Conservation (phyloP, 2,329 filamentous ascomycete species). For the Xylariomycetidae sp. region DNA sequence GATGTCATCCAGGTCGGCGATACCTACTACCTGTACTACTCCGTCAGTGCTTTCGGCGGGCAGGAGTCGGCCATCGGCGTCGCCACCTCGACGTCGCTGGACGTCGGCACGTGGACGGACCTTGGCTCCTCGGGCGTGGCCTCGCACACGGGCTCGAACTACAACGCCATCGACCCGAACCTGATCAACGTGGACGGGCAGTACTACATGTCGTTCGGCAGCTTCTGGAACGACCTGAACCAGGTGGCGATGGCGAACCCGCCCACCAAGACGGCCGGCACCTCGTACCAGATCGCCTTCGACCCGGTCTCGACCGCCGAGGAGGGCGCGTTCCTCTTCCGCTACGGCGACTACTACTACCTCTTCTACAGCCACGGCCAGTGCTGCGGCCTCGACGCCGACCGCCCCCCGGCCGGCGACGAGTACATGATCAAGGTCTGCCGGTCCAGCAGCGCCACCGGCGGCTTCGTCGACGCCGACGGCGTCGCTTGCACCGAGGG, state of each 20-base stretch:
- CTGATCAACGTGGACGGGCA: slow-evolving; percentile 36
- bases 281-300: slow-evolving; percentile 44
- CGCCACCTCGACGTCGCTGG: slow-evolving; percentile 38
- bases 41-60: slow-evolving; percentile 55
- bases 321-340: slow-evolving; percentile 49
- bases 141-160: slow-evolving; percentile 34
- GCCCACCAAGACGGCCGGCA: slow-evolving; percentile 46
- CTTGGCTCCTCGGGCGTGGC: slow-evolving; percentile 48
- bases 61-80: slow-evolving; percentile 57
- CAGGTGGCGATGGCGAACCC: slow-evolving; percentile 35
- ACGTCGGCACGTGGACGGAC: slow-evolving; percentile 54
- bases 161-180: slow-evolving; percentile 58
- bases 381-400: slow-evolving; percentile 51
- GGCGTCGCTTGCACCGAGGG: slow-evolving; percentile 19
- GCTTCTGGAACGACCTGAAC: slow-evolving; percentile 62
- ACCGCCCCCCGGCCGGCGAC: slow-evolving; percentile 41
- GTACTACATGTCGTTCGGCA: slow-evolving; percentile 56
- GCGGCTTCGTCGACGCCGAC: slow-evolving; percentile 35
- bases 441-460: slow-evolving; percentile 42
- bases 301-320: slow-evolving; percentile 42
- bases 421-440: slow-evolving; percentile 61
- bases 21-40: slow-evolving; percentile 61
- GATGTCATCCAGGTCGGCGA: slow-evolving; percentile 52
- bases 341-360: slow-evolving; percentile 51
- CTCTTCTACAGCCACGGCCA: slow-evolving; percentile 54